A percentile compares a stretch with the other conserved stretches of the same genome.
phyloP scores from a whole-genome alignment of 768 basidiomycete species.

The Tephrocybe sp. region DNA sequence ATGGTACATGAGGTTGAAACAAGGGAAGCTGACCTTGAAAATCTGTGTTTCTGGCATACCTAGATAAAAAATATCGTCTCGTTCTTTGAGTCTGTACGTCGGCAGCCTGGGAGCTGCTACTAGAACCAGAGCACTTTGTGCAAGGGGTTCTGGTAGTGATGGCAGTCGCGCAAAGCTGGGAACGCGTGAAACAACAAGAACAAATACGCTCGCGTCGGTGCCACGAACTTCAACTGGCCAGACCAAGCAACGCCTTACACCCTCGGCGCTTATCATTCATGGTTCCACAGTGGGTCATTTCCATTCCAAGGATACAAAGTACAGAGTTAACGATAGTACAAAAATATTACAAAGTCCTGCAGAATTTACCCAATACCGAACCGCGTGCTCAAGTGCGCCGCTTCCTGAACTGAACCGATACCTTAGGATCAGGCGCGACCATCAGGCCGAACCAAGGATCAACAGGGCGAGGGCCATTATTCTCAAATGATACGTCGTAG shows the following conservation, averaged over 20 bases:
- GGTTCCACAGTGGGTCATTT: too few relatives aligned
- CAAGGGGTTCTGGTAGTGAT: slow-evolving; percentile 12
- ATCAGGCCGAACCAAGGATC: slow-evolving; percentile 7
- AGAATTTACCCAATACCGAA: not conserved
- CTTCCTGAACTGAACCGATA: slow-evolving; percentile 37
- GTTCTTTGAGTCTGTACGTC: not conserved
- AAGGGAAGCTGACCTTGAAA: slow-evolving; percentile 65
- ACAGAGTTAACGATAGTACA: too few relatives aligned
- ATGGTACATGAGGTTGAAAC: slow-evolving; percentile 17
- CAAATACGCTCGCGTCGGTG: slow-evolving; percentile 23
- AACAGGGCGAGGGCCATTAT: slow-evolving; percentile 19
- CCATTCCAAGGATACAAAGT: too few relatives aligned
- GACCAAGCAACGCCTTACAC: too few relatives aligned
- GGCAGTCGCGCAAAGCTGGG: slow-evolving; percentile 27
- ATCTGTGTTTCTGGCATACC: slow-evolving; percentile 83
- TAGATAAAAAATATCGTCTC: not conserved
- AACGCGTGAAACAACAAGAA: slow-evolving; percentile 43
- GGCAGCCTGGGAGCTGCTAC: slow-evolving; percentile 1
- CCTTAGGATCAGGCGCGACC: slow-evolving; percentile 29
- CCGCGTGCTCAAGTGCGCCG: slow-evolving; percentile 1
- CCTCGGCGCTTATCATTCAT: too few relatives aligned
- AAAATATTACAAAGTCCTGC: too few relatives aligned
- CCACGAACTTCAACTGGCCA: too few relatives aligned
- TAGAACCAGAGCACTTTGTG: slow-evolving; percentile 5
- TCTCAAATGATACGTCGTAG: slow-evolving; percentile 38